These are phyloP conservation scores for Pleurotus eryngii DNA, from an alignment of 768 basidiomycete species.

Conservation along the genomic window DNA sequence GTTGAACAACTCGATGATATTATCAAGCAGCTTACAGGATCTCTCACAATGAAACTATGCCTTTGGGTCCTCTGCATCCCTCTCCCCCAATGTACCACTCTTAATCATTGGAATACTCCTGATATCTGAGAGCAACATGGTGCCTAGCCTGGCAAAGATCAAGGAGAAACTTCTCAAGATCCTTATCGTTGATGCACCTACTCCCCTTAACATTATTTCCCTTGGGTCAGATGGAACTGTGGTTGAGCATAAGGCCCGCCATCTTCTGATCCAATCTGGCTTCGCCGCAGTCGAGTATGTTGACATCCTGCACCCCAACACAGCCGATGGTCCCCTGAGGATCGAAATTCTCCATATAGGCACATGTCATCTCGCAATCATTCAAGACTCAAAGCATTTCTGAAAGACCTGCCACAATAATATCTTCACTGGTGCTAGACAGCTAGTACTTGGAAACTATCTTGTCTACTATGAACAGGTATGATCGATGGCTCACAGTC, in stretches of 20 bases:
- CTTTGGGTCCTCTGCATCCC: no score
- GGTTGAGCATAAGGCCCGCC: background rate
- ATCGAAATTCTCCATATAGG: background rate
- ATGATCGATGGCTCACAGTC: constrained; percentile 12
- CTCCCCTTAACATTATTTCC: constrained; percentile 1
- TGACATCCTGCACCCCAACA: background rate
- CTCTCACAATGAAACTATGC: no score
- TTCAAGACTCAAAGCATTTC: constrained; percentile 34
- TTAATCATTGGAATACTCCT: constrained; percentile 7
- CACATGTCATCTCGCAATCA: constrained; percentile 15
- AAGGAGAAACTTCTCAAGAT: background rate
- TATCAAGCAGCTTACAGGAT: no score
- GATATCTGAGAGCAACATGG: background rate
- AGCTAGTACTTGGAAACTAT: constrained; percentile 20
- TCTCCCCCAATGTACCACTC: constrained; percentile 9
- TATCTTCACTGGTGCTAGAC: constrained; percentile 27
- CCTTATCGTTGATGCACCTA: background rate
- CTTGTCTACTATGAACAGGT: constrained; percentile 15
- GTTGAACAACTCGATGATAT: no score
- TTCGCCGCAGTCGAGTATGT: background rate
- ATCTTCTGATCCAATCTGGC: background rate
- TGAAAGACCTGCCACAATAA: constrained; percentile 34
- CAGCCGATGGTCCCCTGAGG: background rate
- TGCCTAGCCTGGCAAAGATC: background rate
- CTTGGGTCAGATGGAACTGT: constrained; percentile 9